A percentile compares a stretch with the other conserved stretches of the same genome.
phyloP scores from a whole-genome alignment of 2,329 filamentous ascomycete genomes.

The Penicillium frequentans region DNA sequence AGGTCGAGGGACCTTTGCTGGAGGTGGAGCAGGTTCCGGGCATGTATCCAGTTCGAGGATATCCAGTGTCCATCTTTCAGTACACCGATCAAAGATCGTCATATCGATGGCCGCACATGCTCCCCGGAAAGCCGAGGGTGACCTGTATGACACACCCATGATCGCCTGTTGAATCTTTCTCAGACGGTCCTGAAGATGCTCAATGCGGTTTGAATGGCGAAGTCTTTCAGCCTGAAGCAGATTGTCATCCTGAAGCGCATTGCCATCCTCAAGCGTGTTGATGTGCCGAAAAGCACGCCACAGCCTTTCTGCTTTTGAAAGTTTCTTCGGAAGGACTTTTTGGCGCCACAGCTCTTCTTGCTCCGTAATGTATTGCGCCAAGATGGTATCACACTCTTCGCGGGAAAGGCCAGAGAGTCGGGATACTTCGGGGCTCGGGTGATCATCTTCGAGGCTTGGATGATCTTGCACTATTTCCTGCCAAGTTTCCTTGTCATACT shows the following conservation, averaged over 20 bases:
- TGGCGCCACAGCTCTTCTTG: slow-evolving; percentile 59
- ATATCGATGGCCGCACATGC: slow-evolving; percentile 63
- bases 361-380: slow-evolving; percentile 56
- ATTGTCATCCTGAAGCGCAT: too few species aligned
- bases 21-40: slow-evolving; percentile 25
- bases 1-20: slow-evolving; percentile 13
- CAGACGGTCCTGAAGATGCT: slow-evolving; percentile 52
- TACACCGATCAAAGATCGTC: slow-evolving; percentile 61
- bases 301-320: slow-evolving; percentile 57
- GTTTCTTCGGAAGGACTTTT: slow-evolving; percentile 57
- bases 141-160: slow-evolving; percentile 51
- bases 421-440: slow-evolving; percentile 7
- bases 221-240: background rate
- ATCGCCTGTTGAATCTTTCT: slow-evolving; percentile 58
- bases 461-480: slow-evolving; percentile 53
- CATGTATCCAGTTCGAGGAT: slow-evolving; percentile 39
- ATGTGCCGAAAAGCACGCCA: slow-evolving; percentile 52
- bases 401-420: slow-evolving; percentile 35
- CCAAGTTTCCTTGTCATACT: slow-evolving; percentile 61
- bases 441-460: slow-evolving; percentile 42
- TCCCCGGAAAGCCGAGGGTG: slow-evolving; percentile 53
- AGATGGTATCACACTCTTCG: slow-evolving; percentile 52
- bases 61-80: slow-evolving; percentile 45
- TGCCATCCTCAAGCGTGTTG: background rate
- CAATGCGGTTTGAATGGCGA: background rate